Evolutionary conservation across 441 rosid species (phyloP), one percentile per base, ranked within the genome.

Genomic region (Erodium trifolium): DNA sequence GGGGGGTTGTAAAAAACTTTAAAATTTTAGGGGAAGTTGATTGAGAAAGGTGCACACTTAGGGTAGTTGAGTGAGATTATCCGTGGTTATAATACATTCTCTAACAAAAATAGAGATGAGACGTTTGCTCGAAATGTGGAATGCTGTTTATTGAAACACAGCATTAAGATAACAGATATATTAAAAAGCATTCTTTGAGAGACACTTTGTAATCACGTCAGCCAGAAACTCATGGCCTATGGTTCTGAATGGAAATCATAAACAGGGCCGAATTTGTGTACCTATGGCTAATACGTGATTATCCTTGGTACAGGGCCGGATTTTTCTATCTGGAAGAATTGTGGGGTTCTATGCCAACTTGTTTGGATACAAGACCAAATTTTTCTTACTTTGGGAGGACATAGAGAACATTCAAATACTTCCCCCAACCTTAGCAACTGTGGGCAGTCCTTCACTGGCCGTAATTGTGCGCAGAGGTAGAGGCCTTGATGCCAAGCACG

Each of bases 371-470:
- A 93, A 91, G 77, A 85, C 88, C 59, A 87, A 84, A 75, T 84
- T 89, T 81, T 91, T 84, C 87, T 83, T 91, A 64, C 90, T 89
- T 4, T 91, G 96, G 94, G 97, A 91, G 77, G 96, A 93, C 70
- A 87, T 89, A 47, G 87, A 89, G 68, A 89, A 86, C 76, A 83
- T 93, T 71, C 90, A 82, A 64, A 81, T 76, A 69, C 89, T 83
- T 71, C 86, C 92, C 9, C 95, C 96, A 2, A 83, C 95, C 29
- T 72, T 93, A 19, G 73, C 90, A 63, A 87, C 93, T 2, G 72
- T 90, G 9, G 96, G 92, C 63, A 93, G 96, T 82, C 96, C 98
- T 65, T 69, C 76, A 9, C 75, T 91, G 16, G 85, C 86, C 66
- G 72, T 91, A 68, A 71, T 82, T 68, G 81, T 91, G 63, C 76